Base-by-base conservation (phyloP, 2,329 filamentous ascomycete genomes). In the Ceratocystis papillata region DNA sequence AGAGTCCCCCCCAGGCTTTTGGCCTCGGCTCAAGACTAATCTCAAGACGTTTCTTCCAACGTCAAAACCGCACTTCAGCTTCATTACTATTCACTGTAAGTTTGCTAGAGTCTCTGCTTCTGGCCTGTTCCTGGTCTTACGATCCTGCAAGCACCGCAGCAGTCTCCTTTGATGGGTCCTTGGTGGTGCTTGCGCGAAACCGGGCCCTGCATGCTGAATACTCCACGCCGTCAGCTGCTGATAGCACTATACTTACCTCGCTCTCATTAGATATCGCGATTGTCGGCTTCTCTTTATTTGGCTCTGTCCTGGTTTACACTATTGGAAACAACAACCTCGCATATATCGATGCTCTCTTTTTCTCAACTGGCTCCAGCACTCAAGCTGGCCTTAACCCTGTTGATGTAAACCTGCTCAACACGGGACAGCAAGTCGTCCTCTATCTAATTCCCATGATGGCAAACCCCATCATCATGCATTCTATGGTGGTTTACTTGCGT, bases 301-400 rank as follows among this genome's bases (percentile, higher is more conserved):
- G 85, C 17, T 96, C 92, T 0, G 78, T 96, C 69, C 79, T 96
- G 63, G 75, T 99, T 20, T 96, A 84, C 71, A 83, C 81, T 20
- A 73, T 77, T 20, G 78, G 77, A 57, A 78, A 77, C 3, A 83
- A 83, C 30, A 77, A 84, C 17, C 74, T 96, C 67, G 69, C 75
- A 1, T 99, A 96, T 72, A 89, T 94, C 71, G 92, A 99, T 78
- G 87, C 91, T 1, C 81, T 99, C 17, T 90, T 96, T 79, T 90
- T 96, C 71, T 83, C 88, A n/a, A 86, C 84, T 65, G 93, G 94
- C 63, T 80, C 89, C 67, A 87, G 90, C 69, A 97, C 93, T 0
- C 94, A 99, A 76, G 95, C 91, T 69, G 94, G 94, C 0, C 78
- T 99, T 69, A 99, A 99, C 74, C 90, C 93, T 1, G 73, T 87